These are phyloP conservation scores for Thalia dealbata DNA, from an alignment of 176 grass and related monocot genomes.

Conservation along the genomic window DNA sequence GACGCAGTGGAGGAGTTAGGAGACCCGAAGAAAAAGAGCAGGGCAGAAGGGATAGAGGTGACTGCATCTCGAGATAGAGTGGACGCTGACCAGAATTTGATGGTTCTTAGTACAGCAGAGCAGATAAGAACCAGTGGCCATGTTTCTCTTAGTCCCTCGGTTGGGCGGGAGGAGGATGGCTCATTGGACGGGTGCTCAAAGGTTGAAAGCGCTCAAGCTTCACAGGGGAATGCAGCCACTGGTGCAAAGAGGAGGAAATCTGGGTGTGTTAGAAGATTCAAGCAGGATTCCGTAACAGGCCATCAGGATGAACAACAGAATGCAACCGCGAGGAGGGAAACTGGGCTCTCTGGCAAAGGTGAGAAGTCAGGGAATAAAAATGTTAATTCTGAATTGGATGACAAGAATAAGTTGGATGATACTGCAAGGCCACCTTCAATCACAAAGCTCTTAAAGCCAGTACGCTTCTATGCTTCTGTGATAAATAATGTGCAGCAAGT, in stretches of 20 bases:
- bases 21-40: conserved; percentile 24
- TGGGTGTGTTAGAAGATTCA: conserved; percentile 81
- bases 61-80: not conserved
- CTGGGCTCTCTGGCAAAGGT: conserved; percentile 12
- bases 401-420: conserved; percentile 40
- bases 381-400: conserved; percentile 41
- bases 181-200: conserved; percentile 32
- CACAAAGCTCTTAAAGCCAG: conserved; percentile 71
- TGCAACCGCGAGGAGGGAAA: conserved; percentile 1
- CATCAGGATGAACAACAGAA: conserved; percentile 21
- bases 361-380: conserved; percentile 31
- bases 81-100: conserved; percentile 10
- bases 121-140: conserved; percentile 14
- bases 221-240: conserved; percentile 56
- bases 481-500: conserved; percentile 74
- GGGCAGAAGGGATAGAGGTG: conserved; percentile 1
- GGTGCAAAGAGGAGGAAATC: conserved; percentile 96
- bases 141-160: conserved; percentile 25
- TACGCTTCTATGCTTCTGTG: conserved; percentile 43
- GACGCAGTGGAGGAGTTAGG: conserved; percentile 14
- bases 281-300: conserved; percentile 23
- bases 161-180: conserved; percentile 31
- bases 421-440: conserved; percentile 28
- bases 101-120: conserved; percentile 26
- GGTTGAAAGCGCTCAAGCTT: conserved; percentile 28